Conservation (phyloP, 2,329 filamentous ascomycete species). For the Stagonosporopsis chrysanthemi region DNA sequence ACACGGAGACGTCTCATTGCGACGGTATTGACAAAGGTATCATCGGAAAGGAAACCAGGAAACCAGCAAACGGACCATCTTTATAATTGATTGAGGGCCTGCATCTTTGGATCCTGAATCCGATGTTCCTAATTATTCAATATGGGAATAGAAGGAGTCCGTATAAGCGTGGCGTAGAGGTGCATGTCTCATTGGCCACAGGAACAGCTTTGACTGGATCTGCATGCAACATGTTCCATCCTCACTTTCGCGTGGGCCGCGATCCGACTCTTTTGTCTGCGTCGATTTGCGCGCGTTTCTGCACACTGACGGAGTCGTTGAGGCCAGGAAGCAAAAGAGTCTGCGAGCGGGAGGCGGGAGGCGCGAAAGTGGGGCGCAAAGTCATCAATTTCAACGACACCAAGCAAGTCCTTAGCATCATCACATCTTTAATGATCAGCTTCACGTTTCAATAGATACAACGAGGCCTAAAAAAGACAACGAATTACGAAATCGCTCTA, state of each 20-base stretch:
- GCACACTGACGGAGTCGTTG: neutral
- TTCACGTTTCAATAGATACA: neutral
- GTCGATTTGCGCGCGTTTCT: slow-evolving; percentile 21
- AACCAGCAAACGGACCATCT: neutral
- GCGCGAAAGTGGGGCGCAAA: slow-evolving; percentile 1
- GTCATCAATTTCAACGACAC: neutral
- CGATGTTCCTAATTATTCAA: slow-evolving; percentile 10
- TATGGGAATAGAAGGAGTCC: neutral
- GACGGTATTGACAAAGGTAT: neutral
- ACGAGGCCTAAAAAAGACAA: neutral
- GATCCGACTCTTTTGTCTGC: neutral
- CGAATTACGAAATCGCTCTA: slow-evolving; percentile 11
- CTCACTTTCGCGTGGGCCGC: neutral
- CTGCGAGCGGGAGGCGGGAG: neutral
- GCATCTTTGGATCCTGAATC: neutral
- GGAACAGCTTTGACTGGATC: neutral
- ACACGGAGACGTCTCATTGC: neutral
- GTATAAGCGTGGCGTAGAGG: slow-evolving; percentile 6
- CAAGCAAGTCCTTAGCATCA: neutral
- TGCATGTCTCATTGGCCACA: neutral
- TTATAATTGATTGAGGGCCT: neutral
- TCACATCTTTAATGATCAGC: neutral
- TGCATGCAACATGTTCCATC: neutral
- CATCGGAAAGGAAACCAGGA: neutral
- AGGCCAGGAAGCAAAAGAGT: neutral